Evolutionary conservation across 2,329 filamentous ascomycete species (phyloP).

Genomic region (Apiospora arundinis): DNA sequence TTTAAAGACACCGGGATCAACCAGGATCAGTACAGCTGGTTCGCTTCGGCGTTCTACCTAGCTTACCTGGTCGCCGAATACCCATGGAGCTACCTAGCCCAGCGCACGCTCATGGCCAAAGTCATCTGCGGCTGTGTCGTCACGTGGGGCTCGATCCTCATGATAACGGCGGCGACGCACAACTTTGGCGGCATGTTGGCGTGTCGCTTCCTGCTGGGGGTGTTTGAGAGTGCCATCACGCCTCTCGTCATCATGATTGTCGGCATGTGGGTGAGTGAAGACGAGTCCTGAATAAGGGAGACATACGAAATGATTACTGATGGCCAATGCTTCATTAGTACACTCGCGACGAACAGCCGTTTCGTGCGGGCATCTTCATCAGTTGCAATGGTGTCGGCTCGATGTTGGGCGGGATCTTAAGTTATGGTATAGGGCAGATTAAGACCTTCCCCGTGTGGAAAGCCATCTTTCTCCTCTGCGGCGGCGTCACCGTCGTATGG

Average conservation of each 20-base stretch:
- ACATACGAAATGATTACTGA: neutral
- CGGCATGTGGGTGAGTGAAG: slow-evolving; percentile 48
- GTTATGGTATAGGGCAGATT: slow-evolving; percentile 48
- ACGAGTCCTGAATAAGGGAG: too few species aligned
- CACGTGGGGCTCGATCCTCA: slow-evolving; percentile 46
- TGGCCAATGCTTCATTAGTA: slow-evolving; percentile 40
- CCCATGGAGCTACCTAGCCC: slow-evolving; percentile 43
- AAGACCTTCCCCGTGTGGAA: slow-evolving; percentile 50
- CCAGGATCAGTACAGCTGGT: slow-evolving; percentile 56
- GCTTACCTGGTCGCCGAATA: slow-evolving; percentile 40
- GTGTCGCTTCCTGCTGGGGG: slow-evolving; percentile 52
- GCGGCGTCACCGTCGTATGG: slow-evolving; percentile 50
- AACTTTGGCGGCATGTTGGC: slow-evolving; percentile 50
- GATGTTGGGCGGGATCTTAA: slow-evolving; percentile 44
- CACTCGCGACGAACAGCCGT: slow-evolving; percentile 51
- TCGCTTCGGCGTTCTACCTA: slow-evolving; percentile 63
- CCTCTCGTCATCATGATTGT: slow-evolving; percentile 58
- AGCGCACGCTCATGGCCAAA: slow-evolving; percentile 44
- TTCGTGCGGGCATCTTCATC: slow-evolving; percentile 52
- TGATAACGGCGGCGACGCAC: slow-evolving; percentile 48
- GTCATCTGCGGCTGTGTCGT: slow-evolving; percentile 42
- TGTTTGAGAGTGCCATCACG: slow-evolving; percentile 55
- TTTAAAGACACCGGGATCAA: slow-evolving; percentile 55
- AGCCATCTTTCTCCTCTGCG: slow-evolving; percentile 52
- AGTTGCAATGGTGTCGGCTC: slow-evolving; percentile 47